Evolutionary conservation across 2,329 filamentous ascomycete genomes (phyloP).

Genomic region (Apiospora arundinis): DNA sequence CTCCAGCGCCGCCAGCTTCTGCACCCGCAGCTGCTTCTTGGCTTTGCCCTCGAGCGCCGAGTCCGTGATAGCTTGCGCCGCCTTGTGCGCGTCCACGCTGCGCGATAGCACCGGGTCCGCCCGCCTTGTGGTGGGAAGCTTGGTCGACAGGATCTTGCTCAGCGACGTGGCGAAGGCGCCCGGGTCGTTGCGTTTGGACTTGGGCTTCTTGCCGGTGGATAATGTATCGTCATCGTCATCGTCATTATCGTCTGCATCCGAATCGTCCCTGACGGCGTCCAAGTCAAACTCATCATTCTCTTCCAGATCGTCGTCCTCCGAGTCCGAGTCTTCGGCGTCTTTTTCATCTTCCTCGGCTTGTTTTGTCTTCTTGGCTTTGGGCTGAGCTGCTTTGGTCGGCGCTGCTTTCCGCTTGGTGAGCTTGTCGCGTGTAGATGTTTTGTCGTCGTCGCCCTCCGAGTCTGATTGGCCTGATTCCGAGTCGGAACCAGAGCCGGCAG

Average conservation of each 20-base stretch:
- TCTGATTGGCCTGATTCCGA: slow-evolving; percentile 32
- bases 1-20: slow-evolving; percentile 80
- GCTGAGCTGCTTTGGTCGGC: slow-evolving; percentile 27
- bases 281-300: slow-evolving; percentile 41
- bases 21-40: slow-evolving; percentile 76
- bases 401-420: slow-evolving; percentile 39
- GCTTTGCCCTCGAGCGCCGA: slow-evolving; percentile 83
- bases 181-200: slow-evolving; percentile 90
- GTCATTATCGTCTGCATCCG: slow-evolving; percentile 45
- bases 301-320: slow-evolving; percentile 33
- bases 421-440: slow-evolving; percentile 33
- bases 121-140: slow-evolving; percentile 81
- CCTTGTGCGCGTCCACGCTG: slow-evolving; percentile 75
- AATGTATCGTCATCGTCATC: slow-evolving; percentile 42
- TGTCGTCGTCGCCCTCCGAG: slow-evolving; percentile 44
- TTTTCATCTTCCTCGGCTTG: slow-evolving; percentile 28
- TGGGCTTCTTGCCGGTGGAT: slow-evolving; percentile 45
- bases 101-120: slow-evolving; percentile 91
- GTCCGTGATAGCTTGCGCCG: slow-evolving; percentile 75
- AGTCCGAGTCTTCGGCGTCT: slow-evolving; percentile 32
- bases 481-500: slow-evolving; percentile 32
- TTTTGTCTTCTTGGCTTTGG: slow-evolving; percentile 26
- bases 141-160: slow-evolving; percentile 89
- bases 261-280: slow-evolving; percentile 48
- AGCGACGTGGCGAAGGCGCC: slow-evolving; percentile 90